A percentile compares a stretch with the other conserved stretches of the same genome.
Conservation (phyloP, 352 stramenopile species). For the Globisporangium abappressorium region DNA sequence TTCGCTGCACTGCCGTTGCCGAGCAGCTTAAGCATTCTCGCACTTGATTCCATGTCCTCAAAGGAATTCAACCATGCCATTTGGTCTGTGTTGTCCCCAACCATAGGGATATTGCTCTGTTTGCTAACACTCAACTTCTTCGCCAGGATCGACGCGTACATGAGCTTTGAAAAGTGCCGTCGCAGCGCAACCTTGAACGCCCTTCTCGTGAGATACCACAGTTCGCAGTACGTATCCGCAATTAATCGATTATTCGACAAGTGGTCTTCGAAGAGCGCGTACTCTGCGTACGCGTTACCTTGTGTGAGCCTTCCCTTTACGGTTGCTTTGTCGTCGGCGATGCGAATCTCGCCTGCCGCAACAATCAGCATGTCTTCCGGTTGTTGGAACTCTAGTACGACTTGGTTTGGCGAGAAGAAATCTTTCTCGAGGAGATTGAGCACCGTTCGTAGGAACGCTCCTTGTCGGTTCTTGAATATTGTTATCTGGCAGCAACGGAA, state of each 20-base stretch:
- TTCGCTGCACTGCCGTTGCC: slow-evolving; percentile 31
- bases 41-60: slow-evolving; percentile 33
- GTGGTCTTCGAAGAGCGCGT: slow-evolving; percentile 46
- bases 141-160: slow-evolving; percentile 42
- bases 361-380: slow-evolving; percentile 59
- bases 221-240: slow-evolving; percentile 44
- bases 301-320: slow-evolving; percentile 26
- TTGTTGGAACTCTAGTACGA: slow-evolving; percentile 25
- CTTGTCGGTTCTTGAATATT: slow-evolving; percentile 46
- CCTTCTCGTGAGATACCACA: slow-evolving; percentile 37
- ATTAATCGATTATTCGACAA: slow-evolving; percentile 27
- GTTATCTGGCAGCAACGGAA: slow-evolving; percentile 19
- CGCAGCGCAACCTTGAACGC: slow-evolving; percentile 42
- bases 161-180: slow-evolving; percentile 57
- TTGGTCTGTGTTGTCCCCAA: background rate
- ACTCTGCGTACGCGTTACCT: slow-evolving; percentile 43
- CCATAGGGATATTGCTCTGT: background rate
- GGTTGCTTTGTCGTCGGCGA: slow-evolving; percentile 21
- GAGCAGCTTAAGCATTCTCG: slow-evolving; percentile 29
- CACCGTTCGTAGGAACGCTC: slow-evolving; percentile 50
- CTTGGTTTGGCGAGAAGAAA: slow-evolving; percentile 46
- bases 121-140: slow-evolving; percentile 22
- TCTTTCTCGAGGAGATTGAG: slow-evolving; percentile 41
- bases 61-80: slow-evolving; percentile 26
- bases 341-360: slow-evolving; percentile 35